Percentiles rank a stretch among this genome's conserved stretches.
Conservation (phyloP, 1,139 yeast species). For the Geotrichum fermentans region DNA sequence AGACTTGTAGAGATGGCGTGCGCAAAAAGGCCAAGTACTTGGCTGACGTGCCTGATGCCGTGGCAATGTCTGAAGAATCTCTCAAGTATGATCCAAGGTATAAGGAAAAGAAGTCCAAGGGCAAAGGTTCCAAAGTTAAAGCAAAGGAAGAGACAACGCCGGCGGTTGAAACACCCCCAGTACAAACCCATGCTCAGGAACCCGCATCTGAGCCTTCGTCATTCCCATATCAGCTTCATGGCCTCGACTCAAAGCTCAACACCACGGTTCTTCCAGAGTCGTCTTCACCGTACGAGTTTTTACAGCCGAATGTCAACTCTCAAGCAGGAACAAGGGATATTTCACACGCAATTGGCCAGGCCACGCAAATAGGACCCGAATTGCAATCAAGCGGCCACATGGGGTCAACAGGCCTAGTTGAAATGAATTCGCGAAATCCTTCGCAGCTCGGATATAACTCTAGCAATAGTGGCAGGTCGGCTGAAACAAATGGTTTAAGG, state of each 20-base stretch:
- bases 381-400: background rate
- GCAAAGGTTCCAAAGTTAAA: conserved; percentile 3
- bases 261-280: background rate
- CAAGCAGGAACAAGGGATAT: conserved; percentile 6
- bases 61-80: conserved; percentile 21
- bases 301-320: background rate
- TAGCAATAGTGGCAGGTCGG: background rate
- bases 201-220: background rate
- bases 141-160: background rate
- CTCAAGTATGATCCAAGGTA: conserved; percentile 27
- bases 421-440: background rate
- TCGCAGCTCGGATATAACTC: background rate
- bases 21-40: conserved; percentile 78
- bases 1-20: conserved; percentile 80
- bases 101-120: conserved; percentile 1
- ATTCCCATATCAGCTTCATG: background rate
- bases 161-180: background rate
- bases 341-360: background rate
- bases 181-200: background rate
- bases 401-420: background rate
- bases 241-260: background rate
- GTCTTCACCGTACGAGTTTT: conserved; percentile 5
- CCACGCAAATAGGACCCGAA: background rate
- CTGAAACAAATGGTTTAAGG: conserved; percentile 4
- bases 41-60: conserved; percentile 27